phyloP scores from a whole-genome alignment of 495 filamentous ascomycete genomes.

The Aspergillus leporis region DNA sequence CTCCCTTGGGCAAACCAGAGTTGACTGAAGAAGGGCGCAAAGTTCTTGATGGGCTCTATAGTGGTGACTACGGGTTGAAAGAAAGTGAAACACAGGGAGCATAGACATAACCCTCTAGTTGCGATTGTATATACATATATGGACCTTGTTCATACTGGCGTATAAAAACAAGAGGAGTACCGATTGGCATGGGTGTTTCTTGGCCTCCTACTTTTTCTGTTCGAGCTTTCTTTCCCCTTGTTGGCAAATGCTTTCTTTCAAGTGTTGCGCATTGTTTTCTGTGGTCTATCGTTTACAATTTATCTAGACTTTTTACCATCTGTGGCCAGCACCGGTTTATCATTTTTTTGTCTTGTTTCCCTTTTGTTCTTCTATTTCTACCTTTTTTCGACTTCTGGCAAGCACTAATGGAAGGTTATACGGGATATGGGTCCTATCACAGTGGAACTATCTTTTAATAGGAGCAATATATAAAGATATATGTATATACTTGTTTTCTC shows the following conservation, averaged over 20 bases:
- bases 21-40: constrained; percentile 74
- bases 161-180: constrained; percentile 1
- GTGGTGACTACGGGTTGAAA: constrained; percentile 56
- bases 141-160: constrained; percentile 7
- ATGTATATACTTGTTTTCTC: neutral
- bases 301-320: neutral
- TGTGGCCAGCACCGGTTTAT: neutral
- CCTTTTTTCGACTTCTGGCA: too few species aligned
- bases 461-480: neutral
- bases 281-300: neutral
- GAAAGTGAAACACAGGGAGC: constrained; percentile 47
- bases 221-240: neutral
- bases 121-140: constrained; percentile 9
- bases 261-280: neutral
- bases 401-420: neutral
- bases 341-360: too few species aligned
- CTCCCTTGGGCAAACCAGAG: constrained; percentile 73
- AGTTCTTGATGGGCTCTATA: constrained; percentile 68
- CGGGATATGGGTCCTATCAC: neutral
- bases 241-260: neutral
- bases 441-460: neutral
- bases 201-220: neutral
- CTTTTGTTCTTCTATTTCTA: too few species aligned
- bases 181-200: neutral
- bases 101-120: constrained; percentile 27